Percentiles rank a stretch among this genome's conserved stretches.
These are phyloP conservation scores for Plantago coronopus DNA, from an alignment of 305 asterid species.

Conservation along the genomic window DNA sequence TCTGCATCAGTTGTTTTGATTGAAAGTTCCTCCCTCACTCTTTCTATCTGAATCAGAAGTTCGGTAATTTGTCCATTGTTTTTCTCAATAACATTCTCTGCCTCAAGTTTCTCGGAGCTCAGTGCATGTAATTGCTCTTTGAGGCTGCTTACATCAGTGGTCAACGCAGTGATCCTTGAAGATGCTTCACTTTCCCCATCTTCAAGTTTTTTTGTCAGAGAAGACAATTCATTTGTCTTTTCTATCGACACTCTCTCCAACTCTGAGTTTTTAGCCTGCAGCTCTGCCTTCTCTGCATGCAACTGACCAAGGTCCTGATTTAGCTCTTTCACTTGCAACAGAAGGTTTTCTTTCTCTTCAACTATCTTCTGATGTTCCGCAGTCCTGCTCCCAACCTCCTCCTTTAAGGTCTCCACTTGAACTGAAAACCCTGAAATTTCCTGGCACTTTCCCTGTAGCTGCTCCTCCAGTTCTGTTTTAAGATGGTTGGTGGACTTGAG, in stretches of 20 bases:
- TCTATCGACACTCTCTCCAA: constrained; percentile 39
- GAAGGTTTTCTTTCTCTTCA: constrained; percentile 46
- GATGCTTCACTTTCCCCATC: constrained; percentile 45
- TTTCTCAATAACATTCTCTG: constrained; percentile 42
- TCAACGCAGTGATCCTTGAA: constrained; percentile 34
- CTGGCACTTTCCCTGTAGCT: constrained; percentile 30
- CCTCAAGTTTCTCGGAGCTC: constrained; percentile 47
- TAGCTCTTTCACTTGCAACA: constrained; percentile 39
- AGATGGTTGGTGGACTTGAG: constrained; percentile 32
- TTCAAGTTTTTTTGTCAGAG: constrained; percentile 31
- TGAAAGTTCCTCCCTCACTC: constrained; percentile 49
- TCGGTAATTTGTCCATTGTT: constrained; percentile 48
- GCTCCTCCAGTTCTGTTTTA: constrained; percentile 44
- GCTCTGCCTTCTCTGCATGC: constrained; percentile 40
- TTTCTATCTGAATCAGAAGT: constrained; percentile 39
- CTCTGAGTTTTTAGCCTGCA: constrained; percentile 34
- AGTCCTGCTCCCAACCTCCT: constrained; percentile 37
- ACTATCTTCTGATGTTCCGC: constrained; percentile 39
- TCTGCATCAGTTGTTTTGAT: constrained; percentile 36
- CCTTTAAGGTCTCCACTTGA: constrained; percentile 32
- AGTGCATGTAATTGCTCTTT: constrained; percentile 45
- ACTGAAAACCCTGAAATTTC: constrained; percentile 32
- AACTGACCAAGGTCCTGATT: constrained; percentile 39
- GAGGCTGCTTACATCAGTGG: constrained; percentile 37
- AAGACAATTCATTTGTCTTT: constrained; percentile 40